A percentile compares a stretch with the other conserved stretches of the same genome.
Evolutionary conservation across 106 monocot species (phyloP).

Genomic region (Acorus calamus): DNA sequence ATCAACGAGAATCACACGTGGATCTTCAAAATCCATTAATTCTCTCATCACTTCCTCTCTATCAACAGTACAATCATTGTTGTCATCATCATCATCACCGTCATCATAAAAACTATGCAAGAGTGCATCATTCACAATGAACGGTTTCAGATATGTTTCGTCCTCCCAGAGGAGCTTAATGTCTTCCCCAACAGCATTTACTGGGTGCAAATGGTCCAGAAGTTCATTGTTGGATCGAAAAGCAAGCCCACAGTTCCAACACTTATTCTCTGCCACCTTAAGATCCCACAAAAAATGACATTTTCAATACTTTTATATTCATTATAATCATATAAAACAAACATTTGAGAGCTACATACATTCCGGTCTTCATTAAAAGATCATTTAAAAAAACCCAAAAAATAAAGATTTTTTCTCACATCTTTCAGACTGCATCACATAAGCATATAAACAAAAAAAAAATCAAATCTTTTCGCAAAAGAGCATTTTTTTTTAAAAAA

Average conservation of each 20-base stretch:
- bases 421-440: too few relatives aligned
- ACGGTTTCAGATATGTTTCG: slow-evolving; percentile 78
- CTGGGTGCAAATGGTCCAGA: slow-evolving; percentile 37
- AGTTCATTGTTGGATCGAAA: slow-evolving; percentile 34
- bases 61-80: slow-evolving; percentile 19
- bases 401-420: too few relatives aligned
- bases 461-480: too few relatives aligned
- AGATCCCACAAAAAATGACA: not conserved
- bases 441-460: too few relatives aligned
- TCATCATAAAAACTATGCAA: slow-evolving; percentile 56
- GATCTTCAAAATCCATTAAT: slow-evolving; percentile 14
- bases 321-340: too few relatives aligned
- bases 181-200: slow-evolving; percentile 13
- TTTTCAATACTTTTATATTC: not conserved
- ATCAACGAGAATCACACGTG: slow-evolving; percentile 15
- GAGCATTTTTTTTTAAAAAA: too few relatives aligned
- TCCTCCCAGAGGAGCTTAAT: slow-evolving; percentile 46
- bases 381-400: too few relatives aligned
- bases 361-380: too few relatives aligned
- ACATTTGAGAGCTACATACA: too few relatives aligned
- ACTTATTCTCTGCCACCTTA: slow-evolving; percentile 67
- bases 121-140: slow-evolving; percentile 64
- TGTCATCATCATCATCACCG: slow-evolving; percentile 44
- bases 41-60: slow-evolving; percentile 45
- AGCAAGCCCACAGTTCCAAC: slow-evolving; percentile 45